Conservation (phyloP, 2,329 filamentous ascomycete species). For the Graphilbum fragrans region DNA sequence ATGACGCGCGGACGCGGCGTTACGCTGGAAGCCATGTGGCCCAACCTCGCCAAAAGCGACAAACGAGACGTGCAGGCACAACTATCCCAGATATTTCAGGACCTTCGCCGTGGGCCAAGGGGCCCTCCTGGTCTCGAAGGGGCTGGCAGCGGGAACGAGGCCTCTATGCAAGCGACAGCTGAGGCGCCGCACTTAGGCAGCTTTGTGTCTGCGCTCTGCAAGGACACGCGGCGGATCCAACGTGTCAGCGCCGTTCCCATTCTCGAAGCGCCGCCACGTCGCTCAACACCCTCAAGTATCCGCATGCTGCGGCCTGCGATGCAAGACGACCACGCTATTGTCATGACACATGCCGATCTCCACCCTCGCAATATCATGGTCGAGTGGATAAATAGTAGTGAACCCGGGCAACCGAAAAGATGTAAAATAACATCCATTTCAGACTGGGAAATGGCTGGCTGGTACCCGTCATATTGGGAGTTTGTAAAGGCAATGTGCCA, state of each 20-base stretch:
- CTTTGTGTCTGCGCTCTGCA: neutral
- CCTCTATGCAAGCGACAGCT: neutral
- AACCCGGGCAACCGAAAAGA: neutral
- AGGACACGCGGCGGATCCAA: conserved; percentile 1
- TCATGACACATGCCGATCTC: conserved; percentile 8
- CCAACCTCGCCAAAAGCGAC: neutral
- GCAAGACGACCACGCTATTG: conserved; percentile 1
- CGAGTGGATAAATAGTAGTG: neutral
- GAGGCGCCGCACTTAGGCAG: neutral
- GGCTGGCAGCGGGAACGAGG: too few species aligned
- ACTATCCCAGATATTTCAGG: neutral
- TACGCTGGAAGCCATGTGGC: conserved; percentile 2
- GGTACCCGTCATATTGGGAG: conserved; percentile 5
- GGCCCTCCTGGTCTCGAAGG: too few species aligned
- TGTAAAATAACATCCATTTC: conserved; percentile 4
- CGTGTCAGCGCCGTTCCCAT: neutral
- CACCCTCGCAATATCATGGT: conserved; percentile 9
- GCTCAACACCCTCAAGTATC: neutral
- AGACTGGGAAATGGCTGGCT: conserved; percentile 7
- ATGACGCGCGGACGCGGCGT: conserved; percentile 1
- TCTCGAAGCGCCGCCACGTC: neutral
- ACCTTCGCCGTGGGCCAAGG: neutral
- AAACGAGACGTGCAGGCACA: conserved; percentile 2
- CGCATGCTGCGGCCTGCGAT: conserved; percentile 1
- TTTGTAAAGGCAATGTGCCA: conserved; percentile 1